phyloP scores from a whole-genome alignment of 2,329 filamentous ascomycete species.

The Arthrobotrys iridis region DNA sequence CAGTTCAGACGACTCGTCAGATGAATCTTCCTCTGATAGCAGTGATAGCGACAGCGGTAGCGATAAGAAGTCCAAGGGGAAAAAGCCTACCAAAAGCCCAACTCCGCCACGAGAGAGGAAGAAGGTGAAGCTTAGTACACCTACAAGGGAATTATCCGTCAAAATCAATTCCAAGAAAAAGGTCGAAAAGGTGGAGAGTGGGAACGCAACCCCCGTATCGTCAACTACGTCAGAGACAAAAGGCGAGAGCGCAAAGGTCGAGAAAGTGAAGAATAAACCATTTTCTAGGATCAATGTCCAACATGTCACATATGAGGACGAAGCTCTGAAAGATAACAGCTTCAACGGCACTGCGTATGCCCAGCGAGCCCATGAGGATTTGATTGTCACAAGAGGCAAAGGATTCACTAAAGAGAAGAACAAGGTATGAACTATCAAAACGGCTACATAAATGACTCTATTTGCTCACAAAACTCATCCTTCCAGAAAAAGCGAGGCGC shows the following conservation, averaged over 20 bases:
- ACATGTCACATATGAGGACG: conserved; percentile 55
- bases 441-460: conserved; percentile 4
- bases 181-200: conserved; percentile 63
- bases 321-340: conserved; percentile 70
- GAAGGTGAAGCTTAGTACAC: conserved; percentile 59
- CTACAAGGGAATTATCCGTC: conserved; percentile 54
- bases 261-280: conserved; percentile 61
- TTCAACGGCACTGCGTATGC: conserved; percentile 88
- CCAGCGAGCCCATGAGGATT: conserved; percentile 83
- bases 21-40: conserved; percentile 63
- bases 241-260: not conserved
- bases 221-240: not conserved
- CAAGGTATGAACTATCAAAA: conserved; percentile 67
- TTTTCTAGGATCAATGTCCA: conserved; percentile 74
- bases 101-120: conserved; percentile 61
- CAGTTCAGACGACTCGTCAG: conserved; percentile 63
- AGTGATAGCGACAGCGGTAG: conserved; percentile 58
- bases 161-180: conserved; percentile 64
- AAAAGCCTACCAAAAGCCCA: conserved; percentile 58
- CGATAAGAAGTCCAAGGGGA: conserved; percentile 21
- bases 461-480: conserved; percentile 12
- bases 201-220: not conserved
- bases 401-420: conserved; percentile 99
- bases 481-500: conserved; percentile 80
- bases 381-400: conserved; percentile 92